A percentile compares a stretch with the other conserved stretches of the same genome.
These are phyloP conservation scores for Bondarzewia mesenterica DNA, from an alignment of 1,284 basidiomycete genomes.

Conservation along the genomic window DNA sequence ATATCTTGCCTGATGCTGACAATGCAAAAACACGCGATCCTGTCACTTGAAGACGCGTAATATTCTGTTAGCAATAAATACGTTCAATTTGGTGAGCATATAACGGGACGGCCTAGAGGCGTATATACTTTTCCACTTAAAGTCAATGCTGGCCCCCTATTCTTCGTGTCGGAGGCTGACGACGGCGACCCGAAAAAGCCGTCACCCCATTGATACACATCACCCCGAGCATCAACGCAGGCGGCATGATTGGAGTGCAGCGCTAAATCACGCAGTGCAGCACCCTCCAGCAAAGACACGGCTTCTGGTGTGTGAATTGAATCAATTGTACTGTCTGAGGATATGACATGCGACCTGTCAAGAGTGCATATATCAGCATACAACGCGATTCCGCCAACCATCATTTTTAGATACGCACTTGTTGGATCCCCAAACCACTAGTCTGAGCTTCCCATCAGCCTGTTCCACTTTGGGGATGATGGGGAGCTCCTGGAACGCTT, in stretches of 20 bases:
- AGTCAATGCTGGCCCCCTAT: constrained; percentile 36
- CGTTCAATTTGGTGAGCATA: not conserved
- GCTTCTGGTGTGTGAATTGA: constrained; percentile 40
- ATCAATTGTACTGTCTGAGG: constrained; percentile 29
- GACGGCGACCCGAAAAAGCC: constrained; percentile 41
- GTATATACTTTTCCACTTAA: constrained; percentile 64
- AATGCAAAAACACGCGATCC: constrained; percentile 62
- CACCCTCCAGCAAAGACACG: constrained; percentile 48
- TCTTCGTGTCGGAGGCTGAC: constrained; percentile 14
- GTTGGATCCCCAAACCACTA: constrained; percentile 54
- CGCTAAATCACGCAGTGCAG: constrained; percentile 71
- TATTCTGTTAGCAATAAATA: constrained; percentile 42
- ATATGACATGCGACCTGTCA: constrained; percentile 38
- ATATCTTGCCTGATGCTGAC: constrained; percentile 67
- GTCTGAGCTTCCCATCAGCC: constrained; percentile 24
- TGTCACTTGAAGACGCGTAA: constrained; percentile 52
- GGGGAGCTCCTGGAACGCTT: not conserved
- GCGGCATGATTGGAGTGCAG: constrained; percentile 72
- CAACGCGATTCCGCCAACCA: not conserved
- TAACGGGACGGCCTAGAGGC: not conserved
- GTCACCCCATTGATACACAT: constrained; percentile 85
- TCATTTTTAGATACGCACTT: constrained; percentile 25
- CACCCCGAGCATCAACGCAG: constrained; percentile 80
- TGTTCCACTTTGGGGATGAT: constrained; percentile 3
- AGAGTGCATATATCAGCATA: not conserved